A percentile compares a stretch with the other conserved stretches of the same genome.
These are phyloP conservation scores for Salix udensis DNA, from an alignment of 345 rosid species.

Conservation along the genomic window DNA sequence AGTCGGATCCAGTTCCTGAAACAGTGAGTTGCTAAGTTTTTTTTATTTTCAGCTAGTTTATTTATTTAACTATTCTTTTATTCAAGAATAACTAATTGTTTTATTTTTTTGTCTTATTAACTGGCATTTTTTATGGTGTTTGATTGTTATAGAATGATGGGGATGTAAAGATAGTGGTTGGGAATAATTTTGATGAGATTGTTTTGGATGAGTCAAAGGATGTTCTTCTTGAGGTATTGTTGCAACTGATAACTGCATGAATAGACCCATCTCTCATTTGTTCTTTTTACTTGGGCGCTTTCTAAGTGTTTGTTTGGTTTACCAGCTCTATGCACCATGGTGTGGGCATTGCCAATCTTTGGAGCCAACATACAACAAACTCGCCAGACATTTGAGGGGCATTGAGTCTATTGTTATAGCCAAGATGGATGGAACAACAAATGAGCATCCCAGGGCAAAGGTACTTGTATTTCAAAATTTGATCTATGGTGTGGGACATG, in stretches of 20 bases:
- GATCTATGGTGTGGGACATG: not conserved
- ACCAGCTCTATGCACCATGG: conserved; percentile 96
- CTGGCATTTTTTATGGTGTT: conserved; percentile 10
- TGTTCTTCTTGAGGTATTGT: conserved; percentile 87
- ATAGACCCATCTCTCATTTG: not conserved
- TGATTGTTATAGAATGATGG: conserved; percentile 65
- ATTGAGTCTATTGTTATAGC: conserved; percentile 87
- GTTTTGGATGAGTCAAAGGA: conserved; percentile 94
- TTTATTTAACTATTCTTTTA: no score
- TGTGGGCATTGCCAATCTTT: conserved; percentile 98
- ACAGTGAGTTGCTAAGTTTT: conserved; percentile 43
- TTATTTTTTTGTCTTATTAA: not conserved
- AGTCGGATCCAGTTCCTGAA: conserved; percentile 93
- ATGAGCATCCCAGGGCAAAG: conserved; percentile 98
- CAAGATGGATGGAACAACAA: conserved; percentile 99
- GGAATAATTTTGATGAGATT: conserved; percentile 82
- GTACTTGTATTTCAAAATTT: conserved; percentile 33
- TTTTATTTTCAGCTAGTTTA: not conserved
- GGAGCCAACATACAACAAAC: conserved; percentile 90
- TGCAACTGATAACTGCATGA: not conserved
- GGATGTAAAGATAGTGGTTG: conserved; percentile 94
- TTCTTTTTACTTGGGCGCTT: conserved; percentile 4
- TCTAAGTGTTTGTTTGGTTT: conserved; percentile 5
- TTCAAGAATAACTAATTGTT: not conserved
- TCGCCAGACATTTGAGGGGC: conserved; percentile 74